phyloP scores from a whole-genome alignment of 352 stramenopile genomes.

The Plasmopara viticola region DNA sequence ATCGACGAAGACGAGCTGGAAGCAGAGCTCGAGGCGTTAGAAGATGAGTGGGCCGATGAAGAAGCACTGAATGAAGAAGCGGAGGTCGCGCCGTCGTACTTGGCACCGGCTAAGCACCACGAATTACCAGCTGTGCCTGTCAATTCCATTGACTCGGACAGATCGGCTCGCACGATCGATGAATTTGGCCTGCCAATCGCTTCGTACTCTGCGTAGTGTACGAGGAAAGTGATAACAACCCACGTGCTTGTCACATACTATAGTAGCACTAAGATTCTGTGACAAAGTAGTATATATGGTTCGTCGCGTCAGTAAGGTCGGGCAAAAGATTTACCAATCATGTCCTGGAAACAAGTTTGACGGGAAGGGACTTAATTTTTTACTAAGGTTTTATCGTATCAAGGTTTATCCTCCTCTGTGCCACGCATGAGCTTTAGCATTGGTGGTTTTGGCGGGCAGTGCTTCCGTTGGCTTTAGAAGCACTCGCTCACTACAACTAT shows the following conservation, averaged over 20 bases:
- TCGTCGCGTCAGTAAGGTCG: too few species aligned
- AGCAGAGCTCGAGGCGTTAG: constrained; percentile 90
- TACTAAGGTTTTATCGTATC: constrained; percentile 6
- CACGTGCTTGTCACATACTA: too few species aligned
- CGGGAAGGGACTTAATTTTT: not conserved
- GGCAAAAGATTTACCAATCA: too few species aligned
- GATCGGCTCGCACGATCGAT: constrained; percentile 37
- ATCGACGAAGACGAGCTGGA: constrained; percentile 94
- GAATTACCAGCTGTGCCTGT: constrained; percentile 56
- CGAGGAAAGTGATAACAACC: not conserved
- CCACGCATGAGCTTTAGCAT: constrained; percentile 12
- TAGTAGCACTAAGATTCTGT: too few species aligned
- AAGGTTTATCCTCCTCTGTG: constrained; percentile 14
- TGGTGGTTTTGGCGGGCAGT: constrained; percentile 22
- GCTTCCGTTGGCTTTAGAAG: constrained; percentile 5
- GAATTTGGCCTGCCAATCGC: constrained; percentile 70
- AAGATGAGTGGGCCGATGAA: constrained; percentile 90
- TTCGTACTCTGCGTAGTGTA: constrained; percentile 25
- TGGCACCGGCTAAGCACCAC: constrained; percentile 44
- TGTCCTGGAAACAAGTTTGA: too few species aligned
- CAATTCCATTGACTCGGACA: constrained; percentile 27
- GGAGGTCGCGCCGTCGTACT: constrained; percentile 58
- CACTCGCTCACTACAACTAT: constrained; percentile 6
- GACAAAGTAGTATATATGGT: too few species aligned
- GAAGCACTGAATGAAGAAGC: constrained; percentile 26